These are phyloP conservation scores for Amaranthus palmeri DNA, from an alignment of 148 eudicot genomes.

Conservation along the genomic window DNA sequence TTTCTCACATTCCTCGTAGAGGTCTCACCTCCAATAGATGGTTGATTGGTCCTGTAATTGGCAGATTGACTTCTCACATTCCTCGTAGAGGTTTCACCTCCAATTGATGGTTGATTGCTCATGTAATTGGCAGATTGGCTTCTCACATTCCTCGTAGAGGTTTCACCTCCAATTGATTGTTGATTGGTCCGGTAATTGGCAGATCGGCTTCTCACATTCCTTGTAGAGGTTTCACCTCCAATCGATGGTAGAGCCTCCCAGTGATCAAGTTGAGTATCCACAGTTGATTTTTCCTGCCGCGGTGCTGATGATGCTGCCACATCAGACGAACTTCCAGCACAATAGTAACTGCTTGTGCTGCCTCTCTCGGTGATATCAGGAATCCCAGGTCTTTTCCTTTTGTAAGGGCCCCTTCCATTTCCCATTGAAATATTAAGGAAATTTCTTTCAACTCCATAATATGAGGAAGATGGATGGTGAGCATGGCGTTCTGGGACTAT, in stretches of 20 bases:
- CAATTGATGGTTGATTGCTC: conserved; percentile 46
- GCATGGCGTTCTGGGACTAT: conserved; percentile 48
- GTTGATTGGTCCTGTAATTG: conserved; percentile 42
- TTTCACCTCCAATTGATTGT: conserved; percentile 49
- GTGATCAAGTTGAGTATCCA: conserved; percentile 42
- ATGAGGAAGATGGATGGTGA: conserved; percentile 51
- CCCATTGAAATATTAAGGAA: conserved; percentile 44
- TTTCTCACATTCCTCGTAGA: conserved; percentile 76
- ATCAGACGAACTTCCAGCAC: conserved; percentile 58
- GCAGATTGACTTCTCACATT: conserved; percentile 70
- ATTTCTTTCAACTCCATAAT: conserved; percentile 43
- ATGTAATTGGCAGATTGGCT: conserved; percentile 43
- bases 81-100: conserved; percentile 50
- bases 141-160: conserved; percentile 68
- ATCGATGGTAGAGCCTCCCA: conserved; percentile 50
- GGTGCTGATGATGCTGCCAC: conserved; percentile 40
- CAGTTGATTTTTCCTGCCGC: conserved; percentile 47
- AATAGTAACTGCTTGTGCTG: conserved; percentile 51
- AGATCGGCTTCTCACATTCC: conserved; percentile 79
- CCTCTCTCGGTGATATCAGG: conserved; percentile 53
- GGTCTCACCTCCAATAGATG: conserved; percentile 48
- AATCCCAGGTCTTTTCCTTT: conserved; percentile 64
- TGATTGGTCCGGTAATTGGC: conserved; percentile 39
- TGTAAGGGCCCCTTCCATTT: conserved; percentile 51
- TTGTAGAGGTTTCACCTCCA: conserved; percentile 47